Percentiles rank a stretch among this genome's conserved stretches.
Conservation (phyloP, 352 stramenopile genomes). For the Pythium guiyangense region DNA sequence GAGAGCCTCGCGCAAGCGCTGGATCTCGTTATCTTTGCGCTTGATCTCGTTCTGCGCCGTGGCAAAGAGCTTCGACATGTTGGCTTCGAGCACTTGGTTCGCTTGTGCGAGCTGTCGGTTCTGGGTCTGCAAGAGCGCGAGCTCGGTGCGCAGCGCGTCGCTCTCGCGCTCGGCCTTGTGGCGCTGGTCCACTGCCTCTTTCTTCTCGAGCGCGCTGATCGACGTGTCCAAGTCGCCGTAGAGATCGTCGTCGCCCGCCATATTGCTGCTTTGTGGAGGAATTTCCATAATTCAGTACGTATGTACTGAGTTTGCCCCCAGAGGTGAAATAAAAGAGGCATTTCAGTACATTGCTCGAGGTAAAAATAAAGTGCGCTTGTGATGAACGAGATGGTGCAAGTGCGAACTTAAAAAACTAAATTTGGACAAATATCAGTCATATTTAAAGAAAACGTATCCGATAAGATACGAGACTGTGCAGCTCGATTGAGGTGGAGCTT, state of each 20-base stretch:
- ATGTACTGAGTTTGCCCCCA: no score
- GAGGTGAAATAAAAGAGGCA: no score
- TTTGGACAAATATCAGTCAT: no score
- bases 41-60: slow-evolving; percentile 72
- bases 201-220: slow-evolving; percentile 58
- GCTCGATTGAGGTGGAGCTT: no score
- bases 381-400: no score
- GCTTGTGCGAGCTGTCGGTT: slow-evolving; percentile 54
- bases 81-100: slow-evolving; percentile 59
- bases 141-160: slow-evolving; percentile 36
- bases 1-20: slow-evolving; percentile 49
- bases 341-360: no score
- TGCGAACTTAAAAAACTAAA: no score
- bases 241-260: slow-evolving; percentile 45
- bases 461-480: no score
- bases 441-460: no score
- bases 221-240: slow-evolving; percentile 84
- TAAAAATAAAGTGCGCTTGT: no score
- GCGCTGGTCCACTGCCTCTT: slow-evolving; percentile 53
- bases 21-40: slow-evolving; percentile 78
- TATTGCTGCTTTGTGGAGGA: no score
- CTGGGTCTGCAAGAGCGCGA: slow-evolving; percentile 57
- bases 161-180: slow-evolving; percentile 51
- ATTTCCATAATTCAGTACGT: no score
- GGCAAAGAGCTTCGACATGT: slow-evolving; percentile 70